Percentiles rank a stretch among this genome's conserved stretches.
These are phyloP conservation scores for Monilinia fructigena DNA, from an alignment of 2,329 filamentous ascomycete species.

Conservation along the genomic window DNA sequence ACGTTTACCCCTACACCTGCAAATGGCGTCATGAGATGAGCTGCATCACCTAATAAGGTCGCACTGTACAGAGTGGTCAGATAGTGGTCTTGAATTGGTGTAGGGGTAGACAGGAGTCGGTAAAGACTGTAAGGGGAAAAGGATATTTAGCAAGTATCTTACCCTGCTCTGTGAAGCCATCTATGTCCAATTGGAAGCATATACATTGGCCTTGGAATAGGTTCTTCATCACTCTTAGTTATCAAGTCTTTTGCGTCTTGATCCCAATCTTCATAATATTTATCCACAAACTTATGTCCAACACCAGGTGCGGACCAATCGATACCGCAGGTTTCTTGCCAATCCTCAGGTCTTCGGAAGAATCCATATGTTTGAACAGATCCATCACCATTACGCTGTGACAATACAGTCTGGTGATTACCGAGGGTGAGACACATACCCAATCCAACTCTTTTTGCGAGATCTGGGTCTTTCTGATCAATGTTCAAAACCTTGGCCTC, in stretches of 20 bases:
- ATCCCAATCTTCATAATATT: slow-evolving; percentile 16
- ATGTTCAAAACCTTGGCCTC: slow-evolving; percentile 24
- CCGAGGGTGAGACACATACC: slow-evolving; percentile 19
- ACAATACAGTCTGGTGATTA: slow-evolving; percentile 14
- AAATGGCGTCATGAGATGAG: slow-evolving; percentile 46
- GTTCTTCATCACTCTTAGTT: slow-evolving; percentile 23
- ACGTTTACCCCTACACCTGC: slow-evolving; percentile 49
- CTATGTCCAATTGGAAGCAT: slow-evolving; percentile 26
- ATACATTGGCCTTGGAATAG: slow-evolving; percentile 25
- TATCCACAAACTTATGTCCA: slow-evolving; percentile 17
- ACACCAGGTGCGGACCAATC: slow-evolving; percentile 10
- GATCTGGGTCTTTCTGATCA: slow-evolving; percentile 24
- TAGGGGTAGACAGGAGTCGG: slow-evolving; percentile 1
- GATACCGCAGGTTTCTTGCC: slow-evolving; percentile 18
- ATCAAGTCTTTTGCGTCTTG: slow-evolving; percentile 18
- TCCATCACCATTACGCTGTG: slow-evolving; percentile 16
- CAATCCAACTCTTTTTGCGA: slow-evolving; percentile 20
- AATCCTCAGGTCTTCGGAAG: slow-evolving; percentile 13
- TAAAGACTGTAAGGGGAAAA: slow-evolving; percentile 14
- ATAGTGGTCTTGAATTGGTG: neutral
- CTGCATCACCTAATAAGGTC: slow-evolving; percentile 50
- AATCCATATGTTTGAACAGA: slow-evolving; percentile 20
- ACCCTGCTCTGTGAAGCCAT: slow-evolving; percentile 26
- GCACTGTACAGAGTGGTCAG: slow-evolving; percentile 44
- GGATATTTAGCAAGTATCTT: slow-evolving; percentile 19